phyloP scores from a whole-genome alignment of 78 protist genomes.

The Bodo saltans region DNA sequence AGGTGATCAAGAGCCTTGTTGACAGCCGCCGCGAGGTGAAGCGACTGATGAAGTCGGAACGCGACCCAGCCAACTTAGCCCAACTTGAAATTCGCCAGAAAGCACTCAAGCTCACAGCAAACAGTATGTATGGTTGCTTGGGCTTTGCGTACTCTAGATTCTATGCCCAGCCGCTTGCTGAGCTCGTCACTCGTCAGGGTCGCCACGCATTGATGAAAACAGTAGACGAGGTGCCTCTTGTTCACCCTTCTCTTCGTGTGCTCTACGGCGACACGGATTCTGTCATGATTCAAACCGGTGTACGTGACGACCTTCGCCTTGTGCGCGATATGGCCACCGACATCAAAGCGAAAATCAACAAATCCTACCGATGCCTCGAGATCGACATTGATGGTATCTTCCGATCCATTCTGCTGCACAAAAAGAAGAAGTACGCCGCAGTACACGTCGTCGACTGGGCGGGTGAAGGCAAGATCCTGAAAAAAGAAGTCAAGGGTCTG shows the following conservation, averaged over 20 bases:
- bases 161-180: constrained; percentile 92
- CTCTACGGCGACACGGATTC: constrained; percentile 99
- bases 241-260: constrained; percentile 66
- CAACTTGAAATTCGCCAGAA: constrained; percentile 65
- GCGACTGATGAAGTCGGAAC: constrained; percentile 45
- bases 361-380: constrained; percentile 69
- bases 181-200: constrained; percentile 86
- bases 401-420: constrained; percentile 80
- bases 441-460: constrained; percentile 34
- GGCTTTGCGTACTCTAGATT: constrained; percentile 92
- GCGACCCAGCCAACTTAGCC: constrained; percentile 1
- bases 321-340: constrained; percentile 61
- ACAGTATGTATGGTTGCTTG: constrained; percentile 97
- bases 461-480: not conserved
- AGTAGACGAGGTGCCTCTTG: constrained; percentile 12
- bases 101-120: constrained; percentile 92
- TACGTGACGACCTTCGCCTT: constrained; percentile 4
- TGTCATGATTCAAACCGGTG: constrained; percentile 85
- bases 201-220: constrained; percentile 78
- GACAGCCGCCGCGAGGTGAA: constrained; percentile 49
- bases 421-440: constrained; percentile 98
- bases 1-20: constrained; percentile 42
- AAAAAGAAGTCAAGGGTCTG: constrained; percentile 83
- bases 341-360: constrained; percentile 78
- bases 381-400: constrained; percentile 94